phyloP scores from a whole-genome alignment of 805 yeast species.

The Kodamaea restingae region DNA sequence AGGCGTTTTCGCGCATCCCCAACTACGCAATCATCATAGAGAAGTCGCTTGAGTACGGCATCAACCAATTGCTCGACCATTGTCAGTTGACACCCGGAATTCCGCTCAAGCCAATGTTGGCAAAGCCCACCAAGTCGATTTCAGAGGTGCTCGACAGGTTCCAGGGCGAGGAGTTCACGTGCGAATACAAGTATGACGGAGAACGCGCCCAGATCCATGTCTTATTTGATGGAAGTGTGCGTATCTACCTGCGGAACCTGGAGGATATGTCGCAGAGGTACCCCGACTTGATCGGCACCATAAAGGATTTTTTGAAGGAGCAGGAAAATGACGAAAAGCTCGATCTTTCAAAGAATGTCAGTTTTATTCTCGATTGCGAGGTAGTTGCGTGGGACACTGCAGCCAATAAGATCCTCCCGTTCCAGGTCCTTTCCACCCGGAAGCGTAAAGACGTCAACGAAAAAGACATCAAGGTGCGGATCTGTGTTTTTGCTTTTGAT shows the following conservation, averaged over 20 bases:
- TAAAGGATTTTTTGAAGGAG: constrained; percentile 51
- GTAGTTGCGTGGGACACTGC: constrained; percentile 96
- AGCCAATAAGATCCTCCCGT: constrained; percentile 78
- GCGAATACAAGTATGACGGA: constrained; percentile 97
- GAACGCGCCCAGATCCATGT: constrained; percentile 95
- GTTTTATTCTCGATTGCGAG: constrained; percentile 84
- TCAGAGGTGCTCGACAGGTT: constrained; percentile 90
- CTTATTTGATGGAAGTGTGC: constrained; percentile 58
- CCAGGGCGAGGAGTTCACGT: constrained; percentile 79
- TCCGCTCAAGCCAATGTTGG: constrained; percentile 96
- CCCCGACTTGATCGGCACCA: constrained; percentile 78
- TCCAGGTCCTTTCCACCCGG: constrained; percentile 88
- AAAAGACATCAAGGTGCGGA: constrained; percentile 83
- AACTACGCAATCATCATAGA: constrained; percentile 78
- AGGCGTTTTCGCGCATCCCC: constrained; percentile 86
- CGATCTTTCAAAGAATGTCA: not conserved
- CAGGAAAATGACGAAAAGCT: constrained; percentile 12
- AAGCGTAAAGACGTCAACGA: constrained; percentile 90
- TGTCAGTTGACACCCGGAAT: constrained; percentile 85
- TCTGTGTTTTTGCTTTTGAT: constrained; percentile 91
- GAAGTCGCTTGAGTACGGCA: constrained; percentile 63
- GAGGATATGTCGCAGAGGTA: constrained; percentile 96
- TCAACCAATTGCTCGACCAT: constrained; percentile 57
- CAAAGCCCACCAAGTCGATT: constrained; percentile 93
- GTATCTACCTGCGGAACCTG: constrained; percentile 87